Percentiles rank a stretch among this genome's conserved stretches.
Evolutionary conservation across 2,329 filamentous ascomycete genomes (phyloP).

Genomic region (Diplodia corticola): DNA sequence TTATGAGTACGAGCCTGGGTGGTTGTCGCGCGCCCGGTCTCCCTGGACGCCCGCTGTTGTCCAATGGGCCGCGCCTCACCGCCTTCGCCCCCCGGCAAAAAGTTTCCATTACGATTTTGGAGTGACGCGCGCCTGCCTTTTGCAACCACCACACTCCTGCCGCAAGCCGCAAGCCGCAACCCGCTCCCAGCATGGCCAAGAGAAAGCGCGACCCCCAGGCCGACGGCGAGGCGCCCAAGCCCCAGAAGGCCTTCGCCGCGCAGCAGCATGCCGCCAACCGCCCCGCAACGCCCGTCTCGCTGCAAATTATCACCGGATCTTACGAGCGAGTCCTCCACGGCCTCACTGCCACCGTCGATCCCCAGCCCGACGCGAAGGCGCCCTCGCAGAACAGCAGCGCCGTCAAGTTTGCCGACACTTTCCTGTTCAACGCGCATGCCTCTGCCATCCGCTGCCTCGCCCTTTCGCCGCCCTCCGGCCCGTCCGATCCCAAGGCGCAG

Average conservation of each 20-base stretch:
- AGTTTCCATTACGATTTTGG: background rate
- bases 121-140: constrained; percentile 11
- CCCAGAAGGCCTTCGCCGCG: constrained; percentile 28
- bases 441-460: constrained; percentile 89
- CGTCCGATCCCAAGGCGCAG: constrained; percentile 59
- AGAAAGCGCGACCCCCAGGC: constrained; percentile 37
- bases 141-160: background rate
- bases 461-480: constrained; percentile 70
- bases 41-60: constrained; percentile 16
- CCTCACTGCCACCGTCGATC: constrained; percentile 69
- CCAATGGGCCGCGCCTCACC: constrained; percentile 3
- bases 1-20: constrained; percentile 21
- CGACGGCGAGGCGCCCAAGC: constrained; percentile 27
- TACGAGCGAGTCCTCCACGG: constrained; percentile 94
- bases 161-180: background rate
- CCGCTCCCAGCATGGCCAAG: constrained; percentile 34
- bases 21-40: constrained; percentile 22
- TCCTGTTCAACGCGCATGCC: constrained; percentile 90
- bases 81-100: constrained; percentile 11
- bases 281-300: constrained; percentile 39
- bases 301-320: constrained; percentile 89
- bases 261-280: constrained; percentile 25
- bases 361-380: constrained; percentile 28
- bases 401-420: constrained; percentile 81
- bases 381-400: constrained; percentile 16